Conservation (phyloP, 2,329 filamentous ascomycete species). For the Blastomyces gilchristii region DNA sequence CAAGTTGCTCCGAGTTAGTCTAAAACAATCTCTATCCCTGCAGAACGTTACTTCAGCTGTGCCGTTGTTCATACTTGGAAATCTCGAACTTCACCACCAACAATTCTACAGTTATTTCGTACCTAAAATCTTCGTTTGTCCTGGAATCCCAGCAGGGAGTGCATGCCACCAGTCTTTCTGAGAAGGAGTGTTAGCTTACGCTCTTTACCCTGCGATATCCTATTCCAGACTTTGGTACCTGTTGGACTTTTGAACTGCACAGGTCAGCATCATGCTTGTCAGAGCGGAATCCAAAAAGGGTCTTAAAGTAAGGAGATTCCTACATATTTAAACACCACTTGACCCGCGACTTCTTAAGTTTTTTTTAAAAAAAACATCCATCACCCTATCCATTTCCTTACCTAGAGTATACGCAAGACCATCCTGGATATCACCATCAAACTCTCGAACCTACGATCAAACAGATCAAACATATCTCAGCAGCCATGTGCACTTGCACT, state of each 20-base stretch:
- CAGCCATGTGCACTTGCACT: slow-evolving; percentile 4
- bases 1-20: neutral
- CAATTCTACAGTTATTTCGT: neutral
- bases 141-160: neutral
- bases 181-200: neutral
- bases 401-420: neutral
- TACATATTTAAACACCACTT: neutral
- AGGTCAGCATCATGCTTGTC: neutral
- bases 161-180: neutral
- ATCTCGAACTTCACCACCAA: neutral
- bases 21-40: neutral
- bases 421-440: neutral
- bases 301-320: neutral
- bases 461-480: neutral
- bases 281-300: neutral
- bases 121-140: neutral
- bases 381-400: neutral
- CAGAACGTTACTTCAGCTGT: neutral
- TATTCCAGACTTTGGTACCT: neutral
- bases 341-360: neutral
- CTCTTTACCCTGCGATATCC: neutral
- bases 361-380: neutral
- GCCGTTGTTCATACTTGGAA: neutral
- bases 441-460: neutral
- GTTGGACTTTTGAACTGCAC: neutral